Conservation (phyloP, 2,329 filamentous ascomycete species). For the Ampelomyces quisqualis region DNA sequence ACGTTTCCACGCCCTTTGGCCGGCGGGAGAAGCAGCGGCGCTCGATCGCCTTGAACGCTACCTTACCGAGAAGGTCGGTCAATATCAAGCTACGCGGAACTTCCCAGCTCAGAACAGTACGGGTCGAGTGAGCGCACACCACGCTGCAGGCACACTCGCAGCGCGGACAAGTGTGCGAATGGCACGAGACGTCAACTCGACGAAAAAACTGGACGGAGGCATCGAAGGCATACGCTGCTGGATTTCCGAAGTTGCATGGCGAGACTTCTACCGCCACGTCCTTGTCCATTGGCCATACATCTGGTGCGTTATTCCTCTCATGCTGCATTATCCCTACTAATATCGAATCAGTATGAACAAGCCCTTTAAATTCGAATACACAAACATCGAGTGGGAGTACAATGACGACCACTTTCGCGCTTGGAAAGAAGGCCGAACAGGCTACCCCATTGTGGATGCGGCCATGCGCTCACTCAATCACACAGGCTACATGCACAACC, state of each 20-base stretch:
- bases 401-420: constrained; percentile 59
- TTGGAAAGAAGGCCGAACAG: constrained; percentile 58
- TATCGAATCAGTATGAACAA: constrained; percentile 62
- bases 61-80: constrained; percentile 48
- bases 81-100: constrained; percentile 46
- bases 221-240: constrained; percentile 48
- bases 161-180: constrained; percentile 50
- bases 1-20: constrained; percentile 46
- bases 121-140: constrained; percentile 47
- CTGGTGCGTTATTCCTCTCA: constrained; percentile 54
- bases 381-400: constrained; percentile 75
- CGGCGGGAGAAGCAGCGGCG: constrained; percentile 49
- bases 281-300: constrained; percentile 82
- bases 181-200: constrained; percentile 53
- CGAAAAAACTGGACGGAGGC: constrained; percentile 55
- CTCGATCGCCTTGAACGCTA: constrained; percentile 46
- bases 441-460: constrained; percentile 53
- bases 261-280: constrained; percentile 60
- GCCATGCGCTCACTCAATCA: constrained; percentile 54
- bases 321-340: constrained; percentile 8
- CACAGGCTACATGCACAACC: constrained; percentile 57
- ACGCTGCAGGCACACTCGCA: constrained; percentile 49
- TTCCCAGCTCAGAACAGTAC: constrained; percentile 47
- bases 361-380: constrained; percentile 80
- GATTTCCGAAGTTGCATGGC: constrained; percentile 56